Conservation (phyloP, 2,329 filamentous ascomycete species). For the Cladosporium phlei region DNA sequence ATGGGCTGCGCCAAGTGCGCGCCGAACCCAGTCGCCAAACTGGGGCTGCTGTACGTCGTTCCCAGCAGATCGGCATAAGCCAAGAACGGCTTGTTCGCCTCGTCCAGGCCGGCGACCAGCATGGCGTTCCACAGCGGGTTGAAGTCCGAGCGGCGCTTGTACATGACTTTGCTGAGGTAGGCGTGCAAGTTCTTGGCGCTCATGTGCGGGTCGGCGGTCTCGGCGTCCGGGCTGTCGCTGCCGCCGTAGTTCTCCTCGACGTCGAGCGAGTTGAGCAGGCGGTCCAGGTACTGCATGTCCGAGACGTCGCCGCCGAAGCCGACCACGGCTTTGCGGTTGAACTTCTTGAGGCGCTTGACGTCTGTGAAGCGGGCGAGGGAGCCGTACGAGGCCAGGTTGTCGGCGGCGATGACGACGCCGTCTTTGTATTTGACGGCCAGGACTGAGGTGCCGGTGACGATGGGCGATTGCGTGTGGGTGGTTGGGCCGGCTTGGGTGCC, state of each 20-base stretch:
- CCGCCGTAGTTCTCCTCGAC: conserved; percentile 81
- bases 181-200: conserved; percentile 93
- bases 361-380: conserved; percentile 92
- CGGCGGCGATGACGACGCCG: conserved; percentile 92
- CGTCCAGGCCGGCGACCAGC: conserved; percentile 83
- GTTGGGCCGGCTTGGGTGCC: conserved; percentile 53
- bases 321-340: conserved; percentile 77
- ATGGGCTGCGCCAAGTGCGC: conserved; percentile 90
- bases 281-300: conserved; percentile 98
- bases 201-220: conserved; percentile 67
- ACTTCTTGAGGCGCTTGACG: conserved; percentile 88
- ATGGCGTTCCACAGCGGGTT: conserved; percentile 97
- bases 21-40: conserved; percentile 89
- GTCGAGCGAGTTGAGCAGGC: conserved; percentile 78
- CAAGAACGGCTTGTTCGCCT: conserved; percentile 76
- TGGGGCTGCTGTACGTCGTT: conserved; percentile 83
- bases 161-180: conserved; percentile 93
- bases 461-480: conserved; percentile 83
- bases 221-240: conserved; percentile 42
- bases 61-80: conserved; percentile 88
- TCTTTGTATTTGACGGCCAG: conserved; percentile 93
- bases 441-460: conserved; percentile 95
- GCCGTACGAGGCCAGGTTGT: conserved; percentile 97
- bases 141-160: conserved; percentile 90
- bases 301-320: conserved; percentile 96